These are phyloP conservation scores for Beta macrorhiza DNA, from an alignment of 179 eudicot species.

Conservation along the genomic window DNA sequence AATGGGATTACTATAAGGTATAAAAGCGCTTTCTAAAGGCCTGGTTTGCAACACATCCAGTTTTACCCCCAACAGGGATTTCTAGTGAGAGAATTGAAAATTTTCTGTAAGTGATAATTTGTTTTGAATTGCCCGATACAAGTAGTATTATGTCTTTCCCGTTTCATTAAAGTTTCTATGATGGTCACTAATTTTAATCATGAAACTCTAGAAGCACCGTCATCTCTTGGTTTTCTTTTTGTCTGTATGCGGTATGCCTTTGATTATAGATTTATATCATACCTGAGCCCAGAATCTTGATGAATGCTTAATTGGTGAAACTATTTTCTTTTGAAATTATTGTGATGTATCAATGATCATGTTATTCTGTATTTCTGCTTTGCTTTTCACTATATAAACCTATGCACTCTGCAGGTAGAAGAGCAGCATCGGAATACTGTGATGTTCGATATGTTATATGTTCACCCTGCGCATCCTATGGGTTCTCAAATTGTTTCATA, in stretches of 20 bases:
- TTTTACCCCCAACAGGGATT: conserved; percentile 1
- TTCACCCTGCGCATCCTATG: conserved; percentile 64
- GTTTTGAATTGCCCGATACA: not conserved
- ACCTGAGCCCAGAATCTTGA: not conserved
- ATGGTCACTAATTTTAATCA: not conserved
- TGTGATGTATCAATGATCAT: not conserved
- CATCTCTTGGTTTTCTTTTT: not conserved
- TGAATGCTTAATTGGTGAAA: not conserved
- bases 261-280: not conserved
- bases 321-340: conserved; percentile 2
- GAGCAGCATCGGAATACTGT: conserved; percentile 73
- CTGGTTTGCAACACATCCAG: not conserved
- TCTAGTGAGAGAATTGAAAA: not conserved
- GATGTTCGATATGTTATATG: conserved; percentile 75
- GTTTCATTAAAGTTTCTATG: not conserved
- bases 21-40: not conserved
- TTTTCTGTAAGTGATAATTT: not conserved
- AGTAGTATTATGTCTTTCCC: not conserved
- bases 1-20: not conserved
- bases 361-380: not conserved
- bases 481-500: conserved; percentile 48
- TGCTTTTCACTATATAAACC: not conserved
- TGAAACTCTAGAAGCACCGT: not conserved
- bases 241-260: not conserved
- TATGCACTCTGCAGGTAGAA: conserved; percentile 49